Conservation (phyloP, 805 yeast genomes). For the Hanseniaspora lachancei region DNA sequence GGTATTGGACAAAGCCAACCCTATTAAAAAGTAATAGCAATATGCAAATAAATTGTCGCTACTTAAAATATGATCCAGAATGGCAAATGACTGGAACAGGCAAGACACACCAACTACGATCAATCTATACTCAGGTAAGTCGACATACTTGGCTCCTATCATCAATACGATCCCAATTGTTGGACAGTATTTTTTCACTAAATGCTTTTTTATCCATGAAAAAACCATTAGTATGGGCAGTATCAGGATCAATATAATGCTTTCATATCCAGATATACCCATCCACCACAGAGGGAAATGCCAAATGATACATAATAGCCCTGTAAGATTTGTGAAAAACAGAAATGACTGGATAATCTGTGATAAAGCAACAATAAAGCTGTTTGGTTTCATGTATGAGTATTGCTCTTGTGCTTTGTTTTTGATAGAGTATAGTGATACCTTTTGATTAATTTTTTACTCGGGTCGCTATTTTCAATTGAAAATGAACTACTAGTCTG, state of each 20-base stretch:
- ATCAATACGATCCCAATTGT: constrained; percentile 4
- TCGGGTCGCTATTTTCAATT: too few relatives aligned
- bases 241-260: constrained; percentile 42
- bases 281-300: constrained; percentile 95
- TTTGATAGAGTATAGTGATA: too few relatives aligned
- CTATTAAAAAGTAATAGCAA: constrained; percentile 32
- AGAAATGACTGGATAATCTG: constrained; percentile 44
- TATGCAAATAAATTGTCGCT: constrained; percentile 14
- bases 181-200: constrained; percentile 6
- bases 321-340: constrained; percentile 75
- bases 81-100: constrained; percentile 21
- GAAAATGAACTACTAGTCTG: too few relatives aligned
- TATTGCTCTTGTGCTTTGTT: too few relatives aligned
- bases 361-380: constrained; percentile 22
- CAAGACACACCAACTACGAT: constrained; percentile 55
- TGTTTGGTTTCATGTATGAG: constrained; percentile 1
- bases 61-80: constrained; percentile 5
- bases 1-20: constrained; percentile 60
- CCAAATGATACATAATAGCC: constrained; percentile 82
- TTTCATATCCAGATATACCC: constrained; percentile 95
- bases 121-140: constrained; percentile 58
- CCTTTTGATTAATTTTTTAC: too few relatives aligned
- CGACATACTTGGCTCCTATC: constrained; percentile 52
- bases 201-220: constrained; percentile 29
- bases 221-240: constrained; percentile 46